Base-by-base conservation (phyloP, 2,329 filamentous ascomycete genomes). In the Cephalotrichum gorgonifer region DNA sequence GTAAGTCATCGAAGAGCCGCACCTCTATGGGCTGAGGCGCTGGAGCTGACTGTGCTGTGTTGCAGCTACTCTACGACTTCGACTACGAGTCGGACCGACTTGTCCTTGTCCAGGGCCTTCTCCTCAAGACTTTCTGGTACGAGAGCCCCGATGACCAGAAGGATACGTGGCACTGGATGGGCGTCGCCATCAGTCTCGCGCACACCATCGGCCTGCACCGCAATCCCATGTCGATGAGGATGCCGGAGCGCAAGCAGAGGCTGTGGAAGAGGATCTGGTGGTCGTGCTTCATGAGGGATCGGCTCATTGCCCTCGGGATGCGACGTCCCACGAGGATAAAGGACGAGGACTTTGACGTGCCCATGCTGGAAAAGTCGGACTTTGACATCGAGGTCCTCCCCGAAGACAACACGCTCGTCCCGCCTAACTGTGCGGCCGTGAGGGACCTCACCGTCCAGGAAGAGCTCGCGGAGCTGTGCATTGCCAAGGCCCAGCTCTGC, bases 111-210 rank as follows among this genome's bases (percentile, higher is more conserved):
- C 91, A 96, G 66, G 85, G 87, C 4, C 74, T 96, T 22, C 74
- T 96, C 23, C 75, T 96, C 52, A 90, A 96, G 86, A 95, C 90
- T 3, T 95, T 95, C 64, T 97, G 91, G 86, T 96, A 96, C 64
- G 90, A 96, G 66, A 95, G 88, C 12, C 90, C 90, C 0, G 89
- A 96, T 66, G 91, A 96, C 63, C 88, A 95, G 62, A 96, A 96
- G 65, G 91, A 96, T 63, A 96, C 90, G 43, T 96, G 91, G 87
- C 90, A 96, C 62, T 96, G 90, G 91, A 95, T 96, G 87, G 91
- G 91, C 17, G 88, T 96, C 33, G 91, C 90, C 39, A 87, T 95
- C 52, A 95, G 90, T 12, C 73, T 96, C 43, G 90, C 89, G 47
- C 88, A 95, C 64, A 95, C 90, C 12, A 95, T 96, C 54, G 90